Evolutionary conservation across 768 basidiomycete species (phyloP).

Genomic region (Kwoniella newhampshirensis): DNA sequence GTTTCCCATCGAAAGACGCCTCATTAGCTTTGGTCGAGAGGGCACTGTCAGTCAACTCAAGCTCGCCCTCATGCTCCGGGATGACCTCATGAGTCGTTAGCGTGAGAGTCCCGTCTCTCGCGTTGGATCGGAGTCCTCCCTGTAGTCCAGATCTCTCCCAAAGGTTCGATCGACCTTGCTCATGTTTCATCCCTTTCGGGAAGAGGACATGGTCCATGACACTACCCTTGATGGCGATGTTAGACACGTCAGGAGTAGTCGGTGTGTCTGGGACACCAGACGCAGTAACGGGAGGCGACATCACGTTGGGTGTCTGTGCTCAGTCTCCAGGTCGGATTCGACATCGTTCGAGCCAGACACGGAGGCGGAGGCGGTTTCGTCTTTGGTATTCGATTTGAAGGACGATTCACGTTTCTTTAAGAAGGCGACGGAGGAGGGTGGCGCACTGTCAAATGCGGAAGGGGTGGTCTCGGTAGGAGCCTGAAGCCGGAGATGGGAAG

Average conservation of each 20-base stretch:
- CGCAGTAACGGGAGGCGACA: no score
- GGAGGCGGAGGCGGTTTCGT: not conserved
- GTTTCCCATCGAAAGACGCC: not conserved
- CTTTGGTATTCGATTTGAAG: not conserved
- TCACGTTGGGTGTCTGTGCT: no score
- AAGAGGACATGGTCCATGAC: conserved; percentile 7
- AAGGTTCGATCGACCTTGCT: no score
- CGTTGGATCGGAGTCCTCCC: no score
- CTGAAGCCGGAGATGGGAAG: no score
- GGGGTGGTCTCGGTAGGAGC: no score
- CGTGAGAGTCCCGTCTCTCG: no score
- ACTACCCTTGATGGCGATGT: conserved; percentile 7
- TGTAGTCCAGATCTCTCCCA: no score
- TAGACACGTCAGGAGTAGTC: conserved; percentile 2
- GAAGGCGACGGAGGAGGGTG: no score
- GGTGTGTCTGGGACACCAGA: no score
- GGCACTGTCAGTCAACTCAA: not conserved
- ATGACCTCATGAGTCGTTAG: not conserved
- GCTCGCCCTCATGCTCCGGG: not conserved
- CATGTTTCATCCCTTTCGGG: not conserved
- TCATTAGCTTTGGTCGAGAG: not conserved
- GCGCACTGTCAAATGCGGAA: no score
- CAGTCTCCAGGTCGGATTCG: no score
- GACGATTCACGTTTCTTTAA: not conserved
- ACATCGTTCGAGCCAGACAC: not conserved